Evolutionary conservation across 2,329 filamentous ascomycete species (phyloP), one percentile per base, ranked within the genome.

Genomic region (Cadophora gregata): DNA sequence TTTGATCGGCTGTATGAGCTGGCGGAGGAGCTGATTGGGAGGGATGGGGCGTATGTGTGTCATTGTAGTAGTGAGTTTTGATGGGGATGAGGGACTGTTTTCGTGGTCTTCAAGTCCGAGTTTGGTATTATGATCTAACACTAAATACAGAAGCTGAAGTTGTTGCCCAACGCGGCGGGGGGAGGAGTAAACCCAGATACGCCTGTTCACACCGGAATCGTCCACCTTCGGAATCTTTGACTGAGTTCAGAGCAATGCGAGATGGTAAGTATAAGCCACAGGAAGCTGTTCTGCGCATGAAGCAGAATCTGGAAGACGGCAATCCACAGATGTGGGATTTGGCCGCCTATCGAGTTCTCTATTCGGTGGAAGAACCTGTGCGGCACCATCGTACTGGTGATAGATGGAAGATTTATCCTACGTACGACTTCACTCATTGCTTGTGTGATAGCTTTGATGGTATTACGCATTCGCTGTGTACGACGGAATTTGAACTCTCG

Each of bases 271-370:
- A 97, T 80, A 89, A 91, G 78, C 90, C 93, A 0, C 88, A 89
- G 74, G 90, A 93, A 77, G 95, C 93, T 1, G 91, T 93, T 74
- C 82, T 98, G 62, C 89, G 95, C 68, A 97, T 98, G 94, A 97
- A 97, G 82, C 93, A 97, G 83, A 87, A 93, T 70, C 92, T 93
- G 69, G 86, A 87, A 60, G 90, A 90, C 73, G 90, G 90, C 31
- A 97, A 97, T 78, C 93, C 94, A 6, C 93, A 97, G 79, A 94
- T 97, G 92, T 97, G 95, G 95, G 95, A 98, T 82, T 81, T 97
- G 63, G 92, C 92, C 1, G 95, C 95, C 16, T 98, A 97, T 79
- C 88, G 95, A 68, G 90, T 98, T 64, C 85, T 93, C 68, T 86
- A 90, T 74, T 88, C 92, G 50, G 80, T n/a, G n/a, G n/a, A n/a